phyloP scores from a whole-genome alignment of 202 grass and related monocot genomes.

The Setaria italica region DNA sequence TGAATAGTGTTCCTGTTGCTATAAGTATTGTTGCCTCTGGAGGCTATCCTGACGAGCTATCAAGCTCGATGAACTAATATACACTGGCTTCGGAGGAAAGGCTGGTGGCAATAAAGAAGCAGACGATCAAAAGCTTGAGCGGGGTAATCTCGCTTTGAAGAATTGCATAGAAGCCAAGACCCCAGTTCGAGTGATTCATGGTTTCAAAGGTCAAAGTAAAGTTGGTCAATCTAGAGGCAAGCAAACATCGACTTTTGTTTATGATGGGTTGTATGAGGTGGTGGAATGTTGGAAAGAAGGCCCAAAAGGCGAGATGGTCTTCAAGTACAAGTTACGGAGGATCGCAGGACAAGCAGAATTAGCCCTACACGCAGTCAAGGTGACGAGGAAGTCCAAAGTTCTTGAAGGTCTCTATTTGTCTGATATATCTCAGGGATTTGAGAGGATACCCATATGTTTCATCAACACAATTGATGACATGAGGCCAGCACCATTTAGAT shows the following conservation, averaged over 20 bases:
- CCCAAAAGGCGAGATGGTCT: conserved; percentile 53
- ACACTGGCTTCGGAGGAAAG: conserved; percentile 86
- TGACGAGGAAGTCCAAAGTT: conserved; percentile 69
- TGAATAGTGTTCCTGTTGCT: conserved; percentile 58
- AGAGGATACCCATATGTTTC: conserved; percentile 79
- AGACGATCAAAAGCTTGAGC: conserved; percentile 84
- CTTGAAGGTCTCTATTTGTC: conserved; percentile 75
- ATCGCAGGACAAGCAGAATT: conserved; percentile 80
- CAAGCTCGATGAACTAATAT: conserved; percentile 81
- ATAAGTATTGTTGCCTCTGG: conserved; percentile 91
- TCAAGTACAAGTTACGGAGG: conserved; percentile 72
- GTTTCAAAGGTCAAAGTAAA: conserved; percentile 65
- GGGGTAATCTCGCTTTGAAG: conserved; percentile 87
- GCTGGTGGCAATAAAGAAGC: conserved; percentile 55
- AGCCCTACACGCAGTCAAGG: conserved; percentile 69
- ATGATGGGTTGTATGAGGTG: conserved; percentile 86
- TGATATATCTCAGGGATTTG: conserved; percentile 81
- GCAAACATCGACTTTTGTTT: conserved; percentile 70
- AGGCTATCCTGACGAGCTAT: conserved; percentile 75
- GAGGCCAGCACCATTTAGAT: conserved; percentile 66
- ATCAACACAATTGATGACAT: conserved; percentile 77
- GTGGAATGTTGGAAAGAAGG: conserved; percentile 62
- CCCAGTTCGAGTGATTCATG: conserved; percentile 90
- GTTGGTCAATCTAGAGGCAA: conserved; percentile 51
- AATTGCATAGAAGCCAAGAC: conserved; percentile 75